Evolutionary conservation across 768 basidiomycete species (phyloP).

Genomic region (Psilocybe sp.): DNA sequence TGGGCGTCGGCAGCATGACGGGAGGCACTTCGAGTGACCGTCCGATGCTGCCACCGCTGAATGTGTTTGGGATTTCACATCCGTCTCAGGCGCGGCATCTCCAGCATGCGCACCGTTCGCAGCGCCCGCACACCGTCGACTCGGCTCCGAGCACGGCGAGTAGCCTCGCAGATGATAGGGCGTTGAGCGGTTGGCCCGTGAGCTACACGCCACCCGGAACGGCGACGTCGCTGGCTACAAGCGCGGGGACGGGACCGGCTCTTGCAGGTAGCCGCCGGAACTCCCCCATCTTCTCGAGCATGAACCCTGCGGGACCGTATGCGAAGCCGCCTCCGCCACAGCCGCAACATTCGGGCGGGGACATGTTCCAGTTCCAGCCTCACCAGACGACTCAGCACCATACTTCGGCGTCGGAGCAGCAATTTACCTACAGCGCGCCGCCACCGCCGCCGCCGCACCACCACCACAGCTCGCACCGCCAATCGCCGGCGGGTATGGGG

Average conservation of each 20-base stretch:
- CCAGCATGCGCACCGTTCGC: constrained; percentile 12
- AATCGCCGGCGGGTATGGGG: constrained; percentile 13
- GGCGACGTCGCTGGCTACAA: constrained; percentile 45
- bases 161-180: constrained; percentile 42
- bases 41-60: constrained; percentile 46
- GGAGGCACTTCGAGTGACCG: constrained; percentile 30
- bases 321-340: constrained; percentile 35
- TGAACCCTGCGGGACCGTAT: constrained; percentile 17
- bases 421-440: too few species aligned
- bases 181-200: constrained; percentile 48
- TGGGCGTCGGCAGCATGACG: constrained; percentile 8
- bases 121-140: constrained; percentile 33
- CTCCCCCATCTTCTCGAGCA: constrained; percentile 39
- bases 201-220: constrained; percentile 63
- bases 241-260: constrained; percentile 35
- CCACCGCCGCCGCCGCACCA: not conserved
- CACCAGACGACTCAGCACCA: too few species aligned
- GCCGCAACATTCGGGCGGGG: constrained; percentile 40
- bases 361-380: constrained; percentile 45
- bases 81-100: too few species aligned
- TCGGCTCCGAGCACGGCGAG: constrained; percentile 53
- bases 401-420: too few species aligned
- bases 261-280: constrained; percentile 28
- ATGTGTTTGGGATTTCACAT: constrained; percentile 19
- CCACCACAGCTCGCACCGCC: constrained; percentile 8